Evolutionary conservation across 768 basidiomycete genomes (phyloP).

Genomic region (Tricholoma saponaceum): DNA sequence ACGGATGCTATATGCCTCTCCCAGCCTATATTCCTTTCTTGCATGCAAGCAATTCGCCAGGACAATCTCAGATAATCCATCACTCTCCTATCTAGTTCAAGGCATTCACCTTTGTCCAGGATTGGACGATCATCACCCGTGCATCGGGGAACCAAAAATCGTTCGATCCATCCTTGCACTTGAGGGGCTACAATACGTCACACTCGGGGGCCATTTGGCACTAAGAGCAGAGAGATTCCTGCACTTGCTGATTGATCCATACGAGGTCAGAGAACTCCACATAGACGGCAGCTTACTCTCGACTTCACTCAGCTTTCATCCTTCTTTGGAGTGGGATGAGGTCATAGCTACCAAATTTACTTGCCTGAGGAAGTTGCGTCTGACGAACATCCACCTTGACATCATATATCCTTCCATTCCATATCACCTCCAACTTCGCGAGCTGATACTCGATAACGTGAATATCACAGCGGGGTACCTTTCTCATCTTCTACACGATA

Average conservation of each 20-base stretch:
- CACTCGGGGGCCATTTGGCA: slow-evolving; percentile 45
- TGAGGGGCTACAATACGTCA: slow-evolving; percentile 37
- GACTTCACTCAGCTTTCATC: slow-evolving; percentile 19
- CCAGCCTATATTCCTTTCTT: slow-evolving; percentile 35
- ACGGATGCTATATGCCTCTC: slow-evolving; percentile 41
- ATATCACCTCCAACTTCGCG: slow-evolving; percentile 30
- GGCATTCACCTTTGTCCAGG: slow-evolving; percentile 40
- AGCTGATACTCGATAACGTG: slow-evolving; percentile 42
- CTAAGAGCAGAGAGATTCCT: slow-evolving; percentile 46
- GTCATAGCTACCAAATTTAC: slow-evolving; percentile 41
- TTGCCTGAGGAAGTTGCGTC: slow-evolving; percentile 36
- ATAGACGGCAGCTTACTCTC: slow-evolving; percentile 40
- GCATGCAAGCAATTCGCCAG: slow-evolving; percentile 38
- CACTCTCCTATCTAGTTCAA: slow-evolving; percentile 31
- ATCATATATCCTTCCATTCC: slow-evolving; percentile 31
- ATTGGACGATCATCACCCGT: slow-evolving; percentile 10
- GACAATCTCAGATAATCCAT: slow-evolving; percentile 34
- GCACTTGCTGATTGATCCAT: slow-evolving; percentile 35
- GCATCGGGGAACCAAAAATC: slow-evolving; percentile 28
- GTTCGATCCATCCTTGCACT: slow-evolving; percentile 39
- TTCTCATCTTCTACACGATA: slow-evolving; percentile 33
- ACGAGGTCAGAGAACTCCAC: slow-evolving; percentile 36
- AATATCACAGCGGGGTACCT: slow-evolving; percentile 37
- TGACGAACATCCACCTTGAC: slow-evolving; percentile 41
- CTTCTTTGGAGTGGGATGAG: slow-evolving; percentile 55